These are phyloP conservation scores for Penicillium sp. DNA, from an alignment of 2,329 filamentous ascomycete genomes.

Conservation along the genomic window DNA sequence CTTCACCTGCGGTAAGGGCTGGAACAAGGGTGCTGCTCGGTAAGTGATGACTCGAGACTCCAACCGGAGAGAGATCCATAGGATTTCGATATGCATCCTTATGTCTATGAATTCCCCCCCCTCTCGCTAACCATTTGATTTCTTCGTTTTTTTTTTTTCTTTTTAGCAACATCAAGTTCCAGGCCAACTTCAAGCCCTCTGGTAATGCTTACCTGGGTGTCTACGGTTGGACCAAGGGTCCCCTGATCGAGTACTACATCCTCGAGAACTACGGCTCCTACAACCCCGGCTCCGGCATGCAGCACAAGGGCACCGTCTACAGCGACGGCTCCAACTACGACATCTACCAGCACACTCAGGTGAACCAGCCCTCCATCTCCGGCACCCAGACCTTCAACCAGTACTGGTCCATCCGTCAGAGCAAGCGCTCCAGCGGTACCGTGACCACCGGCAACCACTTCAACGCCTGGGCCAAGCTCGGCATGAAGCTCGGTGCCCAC, in stretches of 20 bases:
- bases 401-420: constrained; percentile 39
- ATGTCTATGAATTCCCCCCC: too few relatives aligned
- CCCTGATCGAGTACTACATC: constrained; percentile 36
- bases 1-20: constrained; percentile 48
- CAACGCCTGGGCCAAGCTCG: constrained; percentile 29
- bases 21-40: constrained; percentile 49
- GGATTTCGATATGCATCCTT: too few relatives aligned
- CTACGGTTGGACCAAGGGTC: constrained; percentile 40
- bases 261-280: constrained; percentile 31
- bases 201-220: constrained; percentile 32
- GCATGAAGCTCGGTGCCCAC: constrained; percentile 29
- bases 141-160: neutral
- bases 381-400: constrained; percentile 40
- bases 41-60: constrained; percentile 23
- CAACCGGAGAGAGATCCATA: too few relatives aligned
- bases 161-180: constrained; percentile 25
- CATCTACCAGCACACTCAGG: constrained; percentile 34
- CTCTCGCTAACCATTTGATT: neutral
- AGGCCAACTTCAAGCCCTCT: constrained; percentile 24
- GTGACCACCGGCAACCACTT: constrained; percentile 36
- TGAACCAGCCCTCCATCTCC: constrained; percentile 36
- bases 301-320: constrained; percentile 29
- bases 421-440: constrained; percentile 30
- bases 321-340: constrained; percentile 35
- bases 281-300: constrained; percentile 25